Base-by-base conservation (phyloP, 1,139 yeast genomes). In the Suzukiozyma palmioleophila region DNA sequence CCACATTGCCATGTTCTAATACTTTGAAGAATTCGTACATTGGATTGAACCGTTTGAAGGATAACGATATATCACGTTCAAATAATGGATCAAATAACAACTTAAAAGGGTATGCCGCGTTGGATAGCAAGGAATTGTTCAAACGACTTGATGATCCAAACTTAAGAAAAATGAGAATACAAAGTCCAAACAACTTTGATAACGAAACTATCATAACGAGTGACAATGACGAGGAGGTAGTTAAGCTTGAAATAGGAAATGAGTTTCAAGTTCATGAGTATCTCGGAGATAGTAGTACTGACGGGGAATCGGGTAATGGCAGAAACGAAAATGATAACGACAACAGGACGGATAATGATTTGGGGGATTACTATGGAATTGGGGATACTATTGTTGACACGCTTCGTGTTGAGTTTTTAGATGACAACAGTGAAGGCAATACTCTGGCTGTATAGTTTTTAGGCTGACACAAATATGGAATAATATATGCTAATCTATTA, bases 21-120 rank as follows among this genome's bases (percentile, higher is more conserved):
- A 61, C 71, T 4, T 44, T 60, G 3, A 52, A 58, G 11, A 66
- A 57, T 45, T 69, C 75, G 1, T 63, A 56, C 41, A 58, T 69
- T 43, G 75, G 75, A 1, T 57, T 70, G 41, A 69, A 67, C 44
- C 45, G 73, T 28, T 53, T 69, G 26, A 69, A 69, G 42, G 71
- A 66, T 32, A 56, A 55, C 14, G 48, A 53, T 29, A 36, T 59
- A 27, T 43, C 53, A 6, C 52, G 51, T 32, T 53, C 61, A 1
- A 48, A 40, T 14, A 50, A 46, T 30, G 50, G 43, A 26, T 54
- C 60, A 10, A 42, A 45, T n/a, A 43, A 42, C 26, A 52, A 57
- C 38, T 46, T 57, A 35, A 50, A 51, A n/a, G 56, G 50, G 9
- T 32, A 39, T 27, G 30, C 24, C 8, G 25, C n/a, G 9, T 21